phyloP scores from a whole-genome alignment of 192 early-diverging fungal genomes.

The Rhizophagus sp. region DNA sequence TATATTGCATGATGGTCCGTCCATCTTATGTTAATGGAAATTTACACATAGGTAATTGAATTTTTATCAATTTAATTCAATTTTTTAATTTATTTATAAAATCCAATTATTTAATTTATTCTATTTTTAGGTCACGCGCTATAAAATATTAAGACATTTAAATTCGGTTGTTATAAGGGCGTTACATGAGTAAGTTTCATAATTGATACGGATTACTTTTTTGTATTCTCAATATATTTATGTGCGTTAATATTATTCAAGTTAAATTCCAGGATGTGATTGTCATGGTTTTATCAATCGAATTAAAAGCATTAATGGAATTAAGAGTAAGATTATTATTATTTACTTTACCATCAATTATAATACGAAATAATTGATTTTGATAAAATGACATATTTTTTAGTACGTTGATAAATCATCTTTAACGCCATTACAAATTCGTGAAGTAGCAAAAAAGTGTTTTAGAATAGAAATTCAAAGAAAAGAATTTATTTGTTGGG shows the following conservation, averaged over 20 bases:
- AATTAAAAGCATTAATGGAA: conserved; percentile 69
- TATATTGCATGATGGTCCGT: conserved; percentile 80
- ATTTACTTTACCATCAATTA: neutral
- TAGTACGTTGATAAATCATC: conserved; percentile 27
- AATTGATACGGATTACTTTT: neutral
- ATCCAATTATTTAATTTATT: neutral
- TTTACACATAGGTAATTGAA: conserved; percentile 51
- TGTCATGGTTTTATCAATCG: conserved; percentile 80
- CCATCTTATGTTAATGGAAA: conserved; percentile 81
- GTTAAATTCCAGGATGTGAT: conserved; percentile 77
- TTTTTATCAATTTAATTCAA: neutral
- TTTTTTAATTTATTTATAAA: neutral
- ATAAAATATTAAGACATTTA: conserved; percentile 75
- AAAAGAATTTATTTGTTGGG: conserved; percentile 60
- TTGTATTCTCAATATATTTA: neutral
- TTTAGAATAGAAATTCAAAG: conserved; percentile 58
- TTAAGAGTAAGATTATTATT: conserved; percentile 41
- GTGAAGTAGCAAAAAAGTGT: conserved; percentile 61
- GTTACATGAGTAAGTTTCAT: conserved; percentile 39
- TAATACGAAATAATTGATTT: neutral
- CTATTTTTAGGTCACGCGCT: conserved; percentile 60
- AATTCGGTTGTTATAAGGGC: conserved; percentile 61
- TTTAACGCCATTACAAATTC: conserved; percentile 50
- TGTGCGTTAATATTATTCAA: conserved; percentile 18
- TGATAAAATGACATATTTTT: neutral